Conservation (phyloP, 176 grass and related monocot genomes). For the Phoenix roebelenii region DNA sequence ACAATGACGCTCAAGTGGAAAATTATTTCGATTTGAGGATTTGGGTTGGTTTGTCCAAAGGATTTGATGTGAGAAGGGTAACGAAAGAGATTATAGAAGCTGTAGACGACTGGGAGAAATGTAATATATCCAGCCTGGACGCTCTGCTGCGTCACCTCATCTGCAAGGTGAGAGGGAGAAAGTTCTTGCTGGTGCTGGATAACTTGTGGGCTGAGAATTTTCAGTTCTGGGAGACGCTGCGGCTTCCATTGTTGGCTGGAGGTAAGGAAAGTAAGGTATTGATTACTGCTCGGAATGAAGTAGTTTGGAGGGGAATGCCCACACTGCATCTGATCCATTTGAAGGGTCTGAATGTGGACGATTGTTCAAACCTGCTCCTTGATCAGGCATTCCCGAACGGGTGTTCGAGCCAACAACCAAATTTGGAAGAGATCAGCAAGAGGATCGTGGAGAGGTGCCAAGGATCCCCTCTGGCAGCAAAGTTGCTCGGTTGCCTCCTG, state of each 20-base stretch:
- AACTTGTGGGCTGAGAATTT: constrained; percentile 32
- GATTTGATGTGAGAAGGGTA: constrained; percentile 22
- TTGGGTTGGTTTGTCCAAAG: constrained; percentile 40
- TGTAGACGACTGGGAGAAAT: constrained; percentile 3
- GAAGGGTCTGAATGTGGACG: constrained; percentile 9
- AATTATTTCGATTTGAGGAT: constrained; percentile 27
- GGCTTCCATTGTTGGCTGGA: constrained; percentile 17
- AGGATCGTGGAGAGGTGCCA: constrained; percentile 31
- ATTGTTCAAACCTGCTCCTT: constrained; percentile 30
- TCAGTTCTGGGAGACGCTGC: constrained; percentile 39
- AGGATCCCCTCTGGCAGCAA: constrained; percentile 53
- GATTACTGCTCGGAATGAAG: constrained; percentile 38
- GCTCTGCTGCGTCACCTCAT: constrained; percentile 27
- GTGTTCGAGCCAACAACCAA: neutral
- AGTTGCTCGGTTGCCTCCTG: constrained; percentile 40
- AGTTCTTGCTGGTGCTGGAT: constrained; percentile 49
- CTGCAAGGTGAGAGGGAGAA: neutral
- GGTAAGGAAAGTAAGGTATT: constrained; percentile 34
- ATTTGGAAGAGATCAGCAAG: constrained; percentile 15
- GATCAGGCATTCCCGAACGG: too few relatives aligned
- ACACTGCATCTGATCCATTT: constrained; percentile 8
- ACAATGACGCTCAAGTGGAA: neutral
- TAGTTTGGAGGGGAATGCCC: constrained; percentile 8
- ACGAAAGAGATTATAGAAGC: constrained; percentile 40
- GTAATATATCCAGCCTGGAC: constrained; percentile 23